These are phyloP conservation scores for Leccinum subrobustum DNA, from an alignment of 1,284 basidiomycete genomes.

Conservation along the genomic window DNA sequence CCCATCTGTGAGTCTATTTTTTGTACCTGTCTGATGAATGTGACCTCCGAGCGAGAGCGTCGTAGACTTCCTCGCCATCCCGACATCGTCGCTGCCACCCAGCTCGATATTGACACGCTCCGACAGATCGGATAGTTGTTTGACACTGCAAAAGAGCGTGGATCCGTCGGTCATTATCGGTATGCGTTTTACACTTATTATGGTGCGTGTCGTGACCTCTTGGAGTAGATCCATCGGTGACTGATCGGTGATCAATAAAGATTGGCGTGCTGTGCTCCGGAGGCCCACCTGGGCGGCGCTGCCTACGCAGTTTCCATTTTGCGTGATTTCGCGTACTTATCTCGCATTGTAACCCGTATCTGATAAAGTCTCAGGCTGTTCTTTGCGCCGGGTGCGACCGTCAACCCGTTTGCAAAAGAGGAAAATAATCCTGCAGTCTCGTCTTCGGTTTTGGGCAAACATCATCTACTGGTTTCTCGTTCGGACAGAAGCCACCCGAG, in stretches of 20 bases:
- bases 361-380: conserved; percentile 53
- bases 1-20: conserved; percentile 69
- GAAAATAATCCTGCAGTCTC: conserved; percentile 31
- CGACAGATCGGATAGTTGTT: conserved; percentile 87
- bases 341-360: conserved; percentile 4
- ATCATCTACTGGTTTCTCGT: conserved; percentile 33
- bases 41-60: not conserved
- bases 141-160: conserved; percentile 52
- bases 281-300: conserved; percentile 70
- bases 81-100: conserved; percentile 64
- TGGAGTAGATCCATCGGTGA: not conserved
- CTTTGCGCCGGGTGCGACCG: conserved; percentile 41
- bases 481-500: conserved; percentile 34
- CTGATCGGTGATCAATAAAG: not conserved
- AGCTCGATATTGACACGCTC: conserved; percentile 62
- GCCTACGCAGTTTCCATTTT: conserved; percentile 81
- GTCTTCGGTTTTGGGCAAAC: conserved; percentile 33
- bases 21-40: not conserved
- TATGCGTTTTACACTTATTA: conserved; percentile 81
- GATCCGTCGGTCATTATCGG: conserved; percentile 61
- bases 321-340: conserved; percentile 17
- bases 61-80: conserved; percentile 83
- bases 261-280: conserved; percentile 49
- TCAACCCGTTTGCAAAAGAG: conserved; percentile 35
- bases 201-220: conserved; percentile 44